Evolutionary conservation across 345 rosid species (phyloP), one percentile per base, ranked within the genome.

Genomic region (Arabis alpina): DNA sequence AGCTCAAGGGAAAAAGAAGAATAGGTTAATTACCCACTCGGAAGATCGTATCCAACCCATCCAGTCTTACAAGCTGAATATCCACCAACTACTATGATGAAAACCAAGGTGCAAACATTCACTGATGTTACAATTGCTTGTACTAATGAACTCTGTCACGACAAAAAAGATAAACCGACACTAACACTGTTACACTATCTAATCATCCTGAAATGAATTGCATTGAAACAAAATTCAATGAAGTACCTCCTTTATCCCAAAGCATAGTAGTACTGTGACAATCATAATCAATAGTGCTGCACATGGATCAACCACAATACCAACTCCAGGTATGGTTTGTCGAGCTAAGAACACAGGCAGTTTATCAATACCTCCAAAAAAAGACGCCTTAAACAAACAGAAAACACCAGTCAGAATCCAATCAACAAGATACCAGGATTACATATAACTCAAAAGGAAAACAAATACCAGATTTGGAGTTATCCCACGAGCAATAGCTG

Each of bases 401-500:
- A 62, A 0, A 8, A 37, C 16, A 67, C 9, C 5, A 10, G 34
- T 74, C 68, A 36, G 57, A 40, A 59, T 52, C 0, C 30, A 49
- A 66, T 40, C 62, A 0, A 60, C 13, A 44, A 27, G 39, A 60
- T 9, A 52, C 3, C 39, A 53, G 3, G 3, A 42, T 54, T 36
- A 65, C 47, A 37, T n/a, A 37, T n/a, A 15, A 24, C 36, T 42
- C 45, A 50, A 50, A n/a, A 19, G 8, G 36, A 2, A 27, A 10
- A 39, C 5, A 28, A 7, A 47, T 64, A 90, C 96, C 81, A 90
- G 80, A 81, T 87, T 90, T 9, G 96, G 96, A 24, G 93, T 72
- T 75, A 90, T 85, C 80, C 96, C 96, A 56, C 96, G 91, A 43
- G 99, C 99, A 79, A 91, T 87, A 8, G 99, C 95, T 0, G 99